Conservation (phyloP, 2,329 filamentous ascomycete genomes). For the Emmonsiellopsis sp. region DNA sequence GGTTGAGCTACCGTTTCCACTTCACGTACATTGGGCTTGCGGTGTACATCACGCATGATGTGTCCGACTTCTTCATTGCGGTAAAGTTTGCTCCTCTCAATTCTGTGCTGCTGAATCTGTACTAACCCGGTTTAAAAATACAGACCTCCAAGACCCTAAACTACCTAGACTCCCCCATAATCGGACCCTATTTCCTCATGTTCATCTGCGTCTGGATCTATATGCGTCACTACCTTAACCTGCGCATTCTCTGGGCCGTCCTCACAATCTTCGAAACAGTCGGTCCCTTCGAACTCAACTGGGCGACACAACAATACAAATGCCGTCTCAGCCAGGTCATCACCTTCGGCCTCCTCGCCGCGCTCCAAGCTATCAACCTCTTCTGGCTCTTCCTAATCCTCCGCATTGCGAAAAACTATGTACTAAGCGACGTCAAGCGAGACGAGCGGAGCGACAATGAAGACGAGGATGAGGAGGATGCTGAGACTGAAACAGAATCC, state of each 20-base stretch:
- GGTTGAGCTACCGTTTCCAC: slow-evolving; percentile 84
- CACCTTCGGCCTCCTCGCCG: slow-evolving; percentile 35
- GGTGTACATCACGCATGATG: slow-evolving; percentile 90
- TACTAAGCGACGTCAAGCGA: slow-evolving; percentile 28
- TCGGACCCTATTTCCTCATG: slow-evolving; percentile 72
- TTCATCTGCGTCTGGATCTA: slow-evolving; percentile 86
- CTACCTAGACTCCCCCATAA: slow-evolving; percentile 71
- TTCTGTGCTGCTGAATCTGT: not conserved
- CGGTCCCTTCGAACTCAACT: slow-evolving; percentile 39
- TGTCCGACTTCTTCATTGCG: slow-evolving; percentile 91
- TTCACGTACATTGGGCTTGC: slow-evolving; percentile 92
- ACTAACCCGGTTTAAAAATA: not conserved
- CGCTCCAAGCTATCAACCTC: slow-evolving; percentile 38
- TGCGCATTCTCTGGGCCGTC: slow-evolving; percentile 39
- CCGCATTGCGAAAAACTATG: slow-evolving; percentile 35
- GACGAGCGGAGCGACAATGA: slow-evolving; percentile 40
- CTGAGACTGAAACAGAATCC: no score
- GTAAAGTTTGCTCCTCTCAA: slow-evolving; percentile 45
- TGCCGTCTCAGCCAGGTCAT: slow-evolving; percentile 41
- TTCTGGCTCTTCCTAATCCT: slow-evolving; percentile 40
- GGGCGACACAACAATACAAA: slow-evolving; percentile 42
- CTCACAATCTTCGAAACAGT: slow-evolving; percentile 40
- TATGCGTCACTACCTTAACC: slow-evolving; percentile 63
- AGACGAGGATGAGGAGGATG: slow-evolving; percentile 33
- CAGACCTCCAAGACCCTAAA: slow-evolving; percentile 87